Base-by-base conservation (phyloP, 1,284 basidiomycete genomes). In the Ceratobasidium sp. region DNA sequence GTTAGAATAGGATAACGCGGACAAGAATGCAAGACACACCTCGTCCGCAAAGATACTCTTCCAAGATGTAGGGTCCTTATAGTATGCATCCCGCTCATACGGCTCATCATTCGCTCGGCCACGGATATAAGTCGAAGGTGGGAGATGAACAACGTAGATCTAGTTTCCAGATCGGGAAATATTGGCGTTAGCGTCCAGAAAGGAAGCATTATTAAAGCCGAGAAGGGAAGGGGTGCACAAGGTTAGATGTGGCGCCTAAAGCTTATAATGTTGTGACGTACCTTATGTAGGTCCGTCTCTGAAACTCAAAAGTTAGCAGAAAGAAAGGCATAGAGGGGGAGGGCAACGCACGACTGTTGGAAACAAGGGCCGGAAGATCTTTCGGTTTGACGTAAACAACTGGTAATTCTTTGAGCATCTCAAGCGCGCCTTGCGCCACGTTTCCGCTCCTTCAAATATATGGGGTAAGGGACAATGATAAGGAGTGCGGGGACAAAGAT, bases 81-180 rank as follows among this genome's bases (percentile, higher is more conserved):
- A 95, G 84, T 97, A 97, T 78, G 92, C 88, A 0, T 85, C 82
- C 28, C 94, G 89, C 40, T 90, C 86, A 82, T 94, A 96, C 3
- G 84, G 80, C 0, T 82, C 82, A 0, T 91, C 92, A 26, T 75
- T 65, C 50, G 50, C 20, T 12, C 38, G 61, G 1, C 73, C 73
- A 42, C 62, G 73, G 48, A 96, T 86, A 82, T 96, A 96, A 73
- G 94, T 91, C 57, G 87, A 83, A 0, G 94, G 91, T 40, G 89
- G 88, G 0, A 93, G 90, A 75, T 94, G 93, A 3, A 94, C 91
- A 3, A 96, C 87, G 83, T 96, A 97, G 61, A 96, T 88, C 91
- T 93, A 77, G n/a, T 73, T 77, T 28, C 50, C 59, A 33, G 56
- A 52, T 52, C 33, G n/a, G 46, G 57, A 44, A 26, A 17, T 40